These are phyloP conservation scores for Quercus engelmannii DNA, from an alignment of 306 rosid species.

Conservation along the genomic window DNA sequence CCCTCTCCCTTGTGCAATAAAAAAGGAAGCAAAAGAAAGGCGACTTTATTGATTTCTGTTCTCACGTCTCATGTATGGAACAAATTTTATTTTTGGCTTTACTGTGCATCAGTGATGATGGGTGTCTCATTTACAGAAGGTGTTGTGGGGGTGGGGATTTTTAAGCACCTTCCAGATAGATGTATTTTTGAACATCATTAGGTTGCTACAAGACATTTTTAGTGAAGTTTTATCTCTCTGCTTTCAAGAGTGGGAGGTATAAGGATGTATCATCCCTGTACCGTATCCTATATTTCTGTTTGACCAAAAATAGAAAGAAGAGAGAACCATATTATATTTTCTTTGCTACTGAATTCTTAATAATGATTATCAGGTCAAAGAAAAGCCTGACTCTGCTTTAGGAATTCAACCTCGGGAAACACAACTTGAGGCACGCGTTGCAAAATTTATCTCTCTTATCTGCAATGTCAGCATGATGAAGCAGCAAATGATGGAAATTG, in stretches of 20 bases:
- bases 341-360: constrained; percentile 20
- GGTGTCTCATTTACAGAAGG: not conserved
- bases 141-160: not conserved
- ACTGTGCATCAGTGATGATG: not conserved
- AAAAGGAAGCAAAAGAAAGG: too few species aligned
- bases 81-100: not conserved
- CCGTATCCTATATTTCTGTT: not conserved
- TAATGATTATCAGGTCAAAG: constrained; percentile 49
- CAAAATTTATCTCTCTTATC: constrained; percentile 82
- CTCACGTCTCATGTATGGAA: not conserved
- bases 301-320: not conserved
- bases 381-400: constrained; percentile 30
- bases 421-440: constrained; percentile 67
- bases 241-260: not conserved
- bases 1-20: not conserved
- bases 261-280: not conserved
- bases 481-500: constrained; percentile 99
- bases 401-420: constrained; percentile 61
- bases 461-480: constrained; percentile 95
- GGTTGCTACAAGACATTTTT: not conserved
- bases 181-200: not conserved
- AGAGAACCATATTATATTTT: not conserved
- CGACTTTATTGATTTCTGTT: not conserved
- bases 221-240: not conserved
- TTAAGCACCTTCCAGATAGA: not conserved